Base-by-base conservation (phyloP, 371 early-diverging fungal genomes). In the Sporodiniella umbellata region DNA sequence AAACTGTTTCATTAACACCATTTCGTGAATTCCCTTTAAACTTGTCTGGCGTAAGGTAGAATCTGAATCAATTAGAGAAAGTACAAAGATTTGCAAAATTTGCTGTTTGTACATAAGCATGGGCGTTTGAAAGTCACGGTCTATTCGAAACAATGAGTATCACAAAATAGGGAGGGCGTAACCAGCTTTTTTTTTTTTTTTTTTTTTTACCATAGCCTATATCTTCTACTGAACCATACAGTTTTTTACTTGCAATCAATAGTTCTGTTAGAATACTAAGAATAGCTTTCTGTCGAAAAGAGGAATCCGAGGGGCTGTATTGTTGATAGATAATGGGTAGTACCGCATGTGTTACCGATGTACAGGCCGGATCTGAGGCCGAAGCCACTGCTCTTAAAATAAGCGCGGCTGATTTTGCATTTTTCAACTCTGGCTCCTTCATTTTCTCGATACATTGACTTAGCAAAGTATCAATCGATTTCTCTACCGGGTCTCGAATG, bases 341-440 rank as follows among this genome's bases (percentile, higher is more conserved):
- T 4, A 78, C 69, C 0, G 74, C 65, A 24, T 75, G 61, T 3
- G 81, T 74, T 10, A 86, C 72, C 4, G 75, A 67, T 18, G 79
- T 79, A 48, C 79, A 88, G 1, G 86, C 83, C 30, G 86, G 83
- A 54, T 86, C 83, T 8, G 81, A 86, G 24, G 87, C 82, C 38
- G 77, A 77, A 4, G 84, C 84, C 18, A 77, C 78, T 4, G 85
- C 68, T 45, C 78, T 72, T 45, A 89, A 53, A 30, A 87, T 78
- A 48, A 63, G 73, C 18, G 84, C 81, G 42, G 83, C 73, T 1
- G 79, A 75, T 58, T 79, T 80, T 2, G 85, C 86, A 33, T 84
- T 72, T 40, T 86, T 87, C 25, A 81, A 54, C 42, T 87, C 87
- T 3, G 85, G 83, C 35, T 84, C 78, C 33, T 79, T 79, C 5